A percentile compares a stretch with the other conserved stretches of the same genome.
phyloP scores from a whole-genome alignment of 1,139 yeast genomes.

The Candida glucosophila region DNA sequence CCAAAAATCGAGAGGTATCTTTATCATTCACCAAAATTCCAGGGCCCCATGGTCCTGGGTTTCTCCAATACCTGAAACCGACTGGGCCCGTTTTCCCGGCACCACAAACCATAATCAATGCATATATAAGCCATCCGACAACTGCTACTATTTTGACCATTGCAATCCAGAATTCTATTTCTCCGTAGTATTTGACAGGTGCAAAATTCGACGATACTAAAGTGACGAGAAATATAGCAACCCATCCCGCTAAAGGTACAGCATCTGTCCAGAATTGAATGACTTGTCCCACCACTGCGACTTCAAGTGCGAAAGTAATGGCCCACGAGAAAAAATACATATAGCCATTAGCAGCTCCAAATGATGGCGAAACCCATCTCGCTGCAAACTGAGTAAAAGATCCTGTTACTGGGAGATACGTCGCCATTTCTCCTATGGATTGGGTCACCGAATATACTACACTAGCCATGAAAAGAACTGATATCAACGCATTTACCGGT shows the following conservation, averaged over 20 bases:
- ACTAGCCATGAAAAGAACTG: conserved; percentile 59
- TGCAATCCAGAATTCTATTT: conserved; percentile 23
- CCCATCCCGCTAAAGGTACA: conserved; percentile 56
- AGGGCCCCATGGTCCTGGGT: conserved; percentile 43
- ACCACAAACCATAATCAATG: conserved; percentile 23
- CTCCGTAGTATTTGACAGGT: conserved; percentile 23
- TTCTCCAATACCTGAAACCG: conserved; percentile 18
- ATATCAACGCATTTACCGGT: conserved; percentile 60
- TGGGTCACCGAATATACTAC: conserved; percentile 60
- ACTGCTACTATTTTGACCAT: conserved; percentile 18
- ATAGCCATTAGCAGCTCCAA: conserved; percentile 79
- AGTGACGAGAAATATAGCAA: conserved; percentile 17
- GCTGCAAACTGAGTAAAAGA: conserved; percentile 49
- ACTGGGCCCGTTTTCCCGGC: conserved; percentile 18
- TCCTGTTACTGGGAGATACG: conserved; percentile 61
- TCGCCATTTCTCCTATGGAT: conserved; percentile 70
- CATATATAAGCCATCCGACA: conserved; percentile 16
- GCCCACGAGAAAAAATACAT: conserved; percentile 87
- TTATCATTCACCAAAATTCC: conserved; percentile 31
- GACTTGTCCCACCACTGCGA: conserved; percentile 37
- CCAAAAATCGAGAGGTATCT: conserved; percentile 14
- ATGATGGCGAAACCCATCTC: conserved; percentile 59
- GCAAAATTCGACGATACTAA: conserved; percentile 16
- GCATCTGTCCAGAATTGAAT: conserved; percentile 24
- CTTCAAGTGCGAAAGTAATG: conserved; percentile 73